Conservation (phyloP, 2,329 filamentous ascomycete species). For the Monosporascus sp. region DNA sequence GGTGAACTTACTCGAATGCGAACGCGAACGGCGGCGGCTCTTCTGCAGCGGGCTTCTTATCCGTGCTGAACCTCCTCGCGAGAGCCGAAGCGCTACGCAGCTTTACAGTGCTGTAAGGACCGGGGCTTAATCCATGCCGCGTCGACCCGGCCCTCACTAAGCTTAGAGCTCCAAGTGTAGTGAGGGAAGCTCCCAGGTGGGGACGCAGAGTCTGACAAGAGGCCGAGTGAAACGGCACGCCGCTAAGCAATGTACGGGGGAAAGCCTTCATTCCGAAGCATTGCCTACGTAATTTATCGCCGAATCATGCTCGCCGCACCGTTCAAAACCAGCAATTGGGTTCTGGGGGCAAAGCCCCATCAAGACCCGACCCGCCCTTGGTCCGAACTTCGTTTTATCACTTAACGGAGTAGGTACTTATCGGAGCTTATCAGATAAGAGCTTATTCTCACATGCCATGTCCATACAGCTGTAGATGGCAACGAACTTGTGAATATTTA, state of each 20-base stretch:
- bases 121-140: background rate
- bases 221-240: background rate
- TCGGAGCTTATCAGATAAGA: background rate
- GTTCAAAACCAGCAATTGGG: too few relatives aligned
- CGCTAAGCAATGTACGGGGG: background rate
- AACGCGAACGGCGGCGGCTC: slow-evolving; percentile 24
- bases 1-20: slow-evolving; percentile 31
- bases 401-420: background rate
- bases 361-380: background rate
- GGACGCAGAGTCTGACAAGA: background rate
- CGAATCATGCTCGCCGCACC: background rate
- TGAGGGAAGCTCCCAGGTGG: background rate
- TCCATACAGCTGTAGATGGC: background rate
- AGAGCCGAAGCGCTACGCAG: background rate
- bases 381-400: background rate
- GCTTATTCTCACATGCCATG: background rate
- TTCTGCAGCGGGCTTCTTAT: slow-evolving; percentile 2
- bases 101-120: background rate
- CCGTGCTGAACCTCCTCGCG: background rate
- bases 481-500: background rate
- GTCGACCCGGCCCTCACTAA: background rate
- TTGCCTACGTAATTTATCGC: background rate
- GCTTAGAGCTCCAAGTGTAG: background rate
- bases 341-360: too few relatives aligned
- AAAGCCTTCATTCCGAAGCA: background rate